Percentiles rank a stretch among this genome's conserved stretches.
Conservation (phyloP, 2,329 filamentous ascomycete genomes). For the Fusarium sp. region DNA sequence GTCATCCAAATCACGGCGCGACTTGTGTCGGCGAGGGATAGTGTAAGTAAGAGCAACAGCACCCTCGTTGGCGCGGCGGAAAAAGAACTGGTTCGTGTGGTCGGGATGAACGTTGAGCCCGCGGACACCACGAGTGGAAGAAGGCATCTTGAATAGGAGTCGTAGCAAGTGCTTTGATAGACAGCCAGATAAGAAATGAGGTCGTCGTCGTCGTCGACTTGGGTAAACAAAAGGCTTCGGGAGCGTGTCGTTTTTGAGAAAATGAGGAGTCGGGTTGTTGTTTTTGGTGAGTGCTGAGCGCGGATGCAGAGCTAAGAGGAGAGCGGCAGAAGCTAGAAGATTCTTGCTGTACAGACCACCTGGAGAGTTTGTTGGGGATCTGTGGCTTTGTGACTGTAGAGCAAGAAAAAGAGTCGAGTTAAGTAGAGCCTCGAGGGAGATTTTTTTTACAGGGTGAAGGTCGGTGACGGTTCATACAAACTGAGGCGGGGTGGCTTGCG, state of each 20-base stretch:
- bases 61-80: neutral
- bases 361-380: neutral
- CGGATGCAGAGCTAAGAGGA: neutral
- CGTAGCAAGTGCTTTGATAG: neutral
- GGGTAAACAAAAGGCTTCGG: neutral
- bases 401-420: neutral
- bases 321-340: neutral
- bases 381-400: neutral
- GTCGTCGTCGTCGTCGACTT: neutral
- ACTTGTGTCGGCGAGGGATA: neutral
- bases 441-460: neutral
- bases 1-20: neutral
- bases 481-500: neutral
- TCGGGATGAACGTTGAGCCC: neutral
- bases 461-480: constrained; percentile 10
- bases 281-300: neutral
- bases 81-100: neutral
- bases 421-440: neutral
- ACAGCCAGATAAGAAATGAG: neutral
- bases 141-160: constrained; percentile 7
- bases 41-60: fast-evolving
- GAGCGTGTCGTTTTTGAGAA: neutral
- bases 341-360: neutral
- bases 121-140: neutral
- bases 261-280: neutral